Base-by-base conservation (phyloP, 2,329 filamentous ascomycete species). In the Monosporascus sp. region DNA sequence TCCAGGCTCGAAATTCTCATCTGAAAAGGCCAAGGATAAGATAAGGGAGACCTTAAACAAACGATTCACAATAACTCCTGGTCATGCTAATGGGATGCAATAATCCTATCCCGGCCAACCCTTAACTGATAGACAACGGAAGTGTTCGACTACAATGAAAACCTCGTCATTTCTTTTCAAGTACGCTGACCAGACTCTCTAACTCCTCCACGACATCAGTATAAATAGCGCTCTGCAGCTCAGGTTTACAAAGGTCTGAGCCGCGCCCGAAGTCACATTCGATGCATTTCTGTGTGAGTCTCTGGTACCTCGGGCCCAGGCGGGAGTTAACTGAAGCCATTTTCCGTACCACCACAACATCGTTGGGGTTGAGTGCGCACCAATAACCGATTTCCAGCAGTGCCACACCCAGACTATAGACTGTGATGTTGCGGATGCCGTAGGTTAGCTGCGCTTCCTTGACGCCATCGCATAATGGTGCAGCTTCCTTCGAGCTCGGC, bases 321-420 rank as follows among this genome's bases (percentile, higher is more conserved):
- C 49, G 51, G 8, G 51, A 49, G 39, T 51, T 53, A 1, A 37
- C 49, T 3, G 42, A 48, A 9, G 54, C 51, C 3, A 58, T 49
- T 25, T 57, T 61, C 31, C 65, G 54, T 14, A 64, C 55, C 8
- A 52, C 45, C 3, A 62, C 46, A 15, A 66, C 50, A 31, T 67
- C 60, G 5, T 57, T 49, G 3, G 60, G 53, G 4, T 61, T 55
- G 2, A 65, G 22, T 5, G n/a, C 17, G 14, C 54, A 44, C 62
- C 59, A 62, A 6, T 57, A 55, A 4, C 60, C 63, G 20, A 67
- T 67, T 45, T 66, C 62, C 1, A 66, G 56, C 17, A 66, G 49
- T 3, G 62, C 62, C 0, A 62, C 62, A 1, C 65, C 65, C 2
- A 67, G 61, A 24, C 62, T 63, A 47, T 62, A 56, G 17, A 66